Conservation (phyloP, 148 eudicot species). For the Vaccinium myrtillus region DNA sequence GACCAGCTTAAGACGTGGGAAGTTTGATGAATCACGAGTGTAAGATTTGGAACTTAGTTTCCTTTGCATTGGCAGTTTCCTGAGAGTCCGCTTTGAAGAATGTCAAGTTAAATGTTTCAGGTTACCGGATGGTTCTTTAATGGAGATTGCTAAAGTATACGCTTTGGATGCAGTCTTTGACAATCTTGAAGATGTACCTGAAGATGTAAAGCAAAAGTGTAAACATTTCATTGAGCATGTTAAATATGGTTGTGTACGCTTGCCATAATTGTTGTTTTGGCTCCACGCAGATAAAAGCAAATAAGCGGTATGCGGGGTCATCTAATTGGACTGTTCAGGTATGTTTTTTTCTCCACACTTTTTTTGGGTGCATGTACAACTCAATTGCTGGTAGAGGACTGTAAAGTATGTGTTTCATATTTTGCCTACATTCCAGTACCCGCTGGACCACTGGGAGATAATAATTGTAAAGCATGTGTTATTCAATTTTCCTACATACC, state of each 20-base stretch:
- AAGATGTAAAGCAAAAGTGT: constrained; percentile 59
- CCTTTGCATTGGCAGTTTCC: neutral
- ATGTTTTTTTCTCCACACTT: constrained; percentile 7
- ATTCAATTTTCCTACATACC: neutral
- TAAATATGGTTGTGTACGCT: neutral
- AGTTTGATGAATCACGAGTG: constrained; percentile 91
- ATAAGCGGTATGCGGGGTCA: constrained; percentile 94
- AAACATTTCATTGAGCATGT: neutral
- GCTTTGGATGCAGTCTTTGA: constrained; percentile 93
- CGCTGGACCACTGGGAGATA: neutral
- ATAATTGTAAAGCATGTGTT: neutral
- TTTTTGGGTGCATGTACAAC: constrained; percentile 11
- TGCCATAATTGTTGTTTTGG: constrained; percentile 12
- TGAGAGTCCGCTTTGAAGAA: neutral
- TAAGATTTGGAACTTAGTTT: constrained; percentile 32
- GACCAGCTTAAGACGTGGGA: constrained; percentile 89
- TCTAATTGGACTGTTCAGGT: constrained; percentile 92
- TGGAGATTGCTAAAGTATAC: constrained; percentile 88
- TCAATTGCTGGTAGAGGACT: neutral
- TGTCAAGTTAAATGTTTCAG: constrained; percentile 38
- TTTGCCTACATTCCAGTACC: neutral
- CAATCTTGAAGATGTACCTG: constrained; percentile 88
- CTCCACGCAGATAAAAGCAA: constrained; percentile 66
- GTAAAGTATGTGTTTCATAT: neutral
- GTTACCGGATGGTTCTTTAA: constrained; percentile 89